Base-by-base conservation (phyloP, 305 asterid species). In the Fraxinus sp. region DNA sequence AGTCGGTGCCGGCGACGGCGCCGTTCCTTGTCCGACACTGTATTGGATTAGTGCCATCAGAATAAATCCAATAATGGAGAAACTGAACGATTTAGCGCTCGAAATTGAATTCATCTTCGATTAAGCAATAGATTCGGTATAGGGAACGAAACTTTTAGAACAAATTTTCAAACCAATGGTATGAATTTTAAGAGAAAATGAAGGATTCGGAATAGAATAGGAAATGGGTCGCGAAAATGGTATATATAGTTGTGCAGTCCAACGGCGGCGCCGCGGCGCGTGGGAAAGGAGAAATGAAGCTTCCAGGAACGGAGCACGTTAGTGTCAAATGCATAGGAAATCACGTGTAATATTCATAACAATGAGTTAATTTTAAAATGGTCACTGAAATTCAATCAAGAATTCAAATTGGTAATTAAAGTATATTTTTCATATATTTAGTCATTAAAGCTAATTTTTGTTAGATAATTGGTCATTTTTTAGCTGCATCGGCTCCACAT, bases 1-100 rank as follows among this genome's bases (percentile, higher is more conserved):
- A 30, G 26, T 16, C 14, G 92, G 92, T 0, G 94, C 85, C 73
- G 91, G 89, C 1, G 91, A 81, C 43, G 94, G 97, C 64, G 91
- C 89, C 33, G 77, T 77, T 82, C 83, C 83, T 66, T 88, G 92
- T 32, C 89, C 94, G 79, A 81, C 52, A 85, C 90, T 74, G 68
- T 79, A 43, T 6, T 87, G 88, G 18, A 85, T 37, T 30, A 92
- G 83, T 14, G 85, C 83, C 88, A 87, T 55, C 78, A 92, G 28
- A 14, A 91, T 26, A 28, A 86, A 78, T n/a, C 84, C 88, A 28
- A 90, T 35, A 76, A 91, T 59, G 5, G 90, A 89, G 18, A 90
- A 79, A 36, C 39, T 49, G 80, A 86, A 78, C 30, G 30, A 85
- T 82, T 79, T 86, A 76, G 82, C 77, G 13, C 55, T 77, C 35